These are phyloP conservation scores for Penicilliopsis zonata DNA, from an alignment of 495 filamentous ascomycete species.

Conservation along the genomic window DNA sequence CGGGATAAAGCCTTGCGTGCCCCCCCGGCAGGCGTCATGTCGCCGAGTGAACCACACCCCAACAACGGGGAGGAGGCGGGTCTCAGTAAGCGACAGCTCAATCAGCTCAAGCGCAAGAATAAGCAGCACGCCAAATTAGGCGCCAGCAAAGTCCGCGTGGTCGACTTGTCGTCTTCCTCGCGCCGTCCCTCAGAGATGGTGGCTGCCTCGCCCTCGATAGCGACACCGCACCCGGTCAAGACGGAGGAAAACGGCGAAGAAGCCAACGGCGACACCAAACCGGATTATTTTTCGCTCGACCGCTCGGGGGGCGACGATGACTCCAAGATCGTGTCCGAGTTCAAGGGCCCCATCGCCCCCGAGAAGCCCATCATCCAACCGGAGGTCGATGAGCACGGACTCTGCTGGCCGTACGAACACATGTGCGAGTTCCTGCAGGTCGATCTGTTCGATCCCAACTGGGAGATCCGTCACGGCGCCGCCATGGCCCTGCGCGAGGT, in stretches of 20 bases:
- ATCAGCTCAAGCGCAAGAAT: constrained; percentile 83
- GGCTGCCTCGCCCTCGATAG: constrained; percentile 44
- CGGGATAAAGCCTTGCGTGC: constrained; percentile 35
- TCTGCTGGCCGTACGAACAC: constrained; percentile 77
- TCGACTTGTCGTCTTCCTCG: constrained; percentile 71
- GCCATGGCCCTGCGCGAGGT: constrained; percentile 93
- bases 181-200: constrained; percentile 56
- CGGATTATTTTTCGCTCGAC: constrained; percentile 82
- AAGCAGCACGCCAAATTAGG: constrained; percentile 75
- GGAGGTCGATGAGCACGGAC: constrained; percentile 62
- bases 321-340: constrained; percentile 85
- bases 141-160: constrained; percentile 78
- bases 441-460: constrained; percentile 85
- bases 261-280: constrained; percentile 32
- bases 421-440: constrained; percentile 88
- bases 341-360: constrained; percentile 63
- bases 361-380: constrained; percentile 48
- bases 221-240: constrained; percentile 62
- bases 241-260: constrained; percentile 44
- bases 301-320: constrained; percentile 69
- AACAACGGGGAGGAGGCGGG: constrained; percentile 50
- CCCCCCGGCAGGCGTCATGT: constrained; percentile 29
- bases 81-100: constrained; percentile 83
- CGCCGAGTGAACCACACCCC: constrained; percentile 38
- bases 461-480: constrained; percentile 96